Evolutionary conservation across 306 rosid species (phyloP), one percentile per base, ranked within the genome.

Genomic region (Acacia crassicarpa): DNA sequence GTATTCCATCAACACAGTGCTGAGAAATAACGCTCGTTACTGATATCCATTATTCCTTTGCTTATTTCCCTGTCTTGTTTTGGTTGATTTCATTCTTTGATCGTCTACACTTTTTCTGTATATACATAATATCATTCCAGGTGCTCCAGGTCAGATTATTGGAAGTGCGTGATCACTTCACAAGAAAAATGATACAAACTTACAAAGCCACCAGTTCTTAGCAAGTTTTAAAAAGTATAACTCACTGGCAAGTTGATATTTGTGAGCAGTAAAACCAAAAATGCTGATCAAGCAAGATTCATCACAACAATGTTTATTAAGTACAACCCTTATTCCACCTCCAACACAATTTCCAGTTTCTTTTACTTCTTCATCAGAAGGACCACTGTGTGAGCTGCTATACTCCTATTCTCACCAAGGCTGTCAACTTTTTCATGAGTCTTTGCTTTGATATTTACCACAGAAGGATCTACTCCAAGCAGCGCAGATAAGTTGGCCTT

Each of bases 371-470:
- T 93, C 99, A 96, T 93, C 35, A 96, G 89, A 83, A 96, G 98
- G 85, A 92, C 94, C 80, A 92, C 97, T 27, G 98, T 96, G 86
- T 96, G 99, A 76, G 98, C 99, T 4, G 97, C 99, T 85, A 96
- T 92, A 67, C 99, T 94, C 85, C 99, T 84, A 59, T 94, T 94
- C 84, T 96, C 99, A 49, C 99, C 99, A 17, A 96, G 97, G 85
- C 98, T 93, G 82, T 94, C 99, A 9, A 96, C 98, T 78, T 92
- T 96, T 86, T 96, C 99, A 82, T 93, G 99, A 75, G 99, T 93
- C 88, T 96, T 96, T 44, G 97, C 99, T 75, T 96, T 96, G 76
- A 93, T 90, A 85, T 93, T 96, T 77, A 96, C 98, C 33, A 92
- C 93, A 48, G 97, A 81, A 19, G 93, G 86, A 88, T 96, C 97